Base-by-base conservation (phyloP, 768 basidiomycete species). In the Harrya chromipes region DNA sequence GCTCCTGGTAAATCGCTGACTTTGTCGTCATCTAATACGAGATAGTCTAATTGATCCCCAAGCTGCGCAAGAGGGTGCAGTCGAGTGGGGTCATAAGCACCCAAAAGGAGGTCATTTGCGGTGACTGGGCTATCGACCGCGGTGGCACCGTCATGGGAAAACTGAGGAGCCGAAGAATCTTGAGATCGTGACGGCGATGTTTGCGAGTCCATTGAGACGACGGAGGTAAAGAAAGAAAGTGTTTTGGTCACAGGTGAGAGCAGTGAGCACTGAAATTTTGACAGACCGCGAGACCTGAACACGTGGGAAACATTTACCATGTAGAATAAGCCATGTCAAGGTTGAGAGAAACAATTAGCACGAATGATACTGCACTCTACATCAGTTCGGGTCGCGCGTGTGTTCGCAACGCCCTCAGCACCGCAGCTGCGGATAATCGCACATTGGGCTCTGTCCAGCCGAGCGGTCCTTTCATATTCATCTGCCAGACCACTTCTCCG, bases 21-120 rank as follows among this genome's bases (percentile, higher is more conserved):
- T 77, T 98, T 95, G 74, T 95, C 95, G 70, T 99, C 97, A 56
- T 98, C 95, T 50, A 99, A 80, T 59, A 90, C 79, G 46, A 99
- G 75, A 73, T 97, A 97, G 72, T 99, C 97, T 58, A 99, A 75
- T 76, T 92, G 87, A 69, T 93, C 90, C 55, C 92, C 87, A 53
- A 98, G 75, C 47, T 85, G 85, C 39, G 97, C 94, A 62, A 99
- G 76, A 48, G 97, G 97, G 68, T 99, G 97, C 47, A 99, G 78
- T 72, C 83, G 85, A 44, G 91, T 80, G 46, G 94, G 90, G 75
- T 97, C 94, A 72, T 91, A 94, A 11, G 87, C 81, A 57, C 84
- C 84, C 72, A 83, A 76, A 59, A 97, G 86, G 59, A 97, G 75
- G 76, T 94, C 91, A 49, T 84, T 82, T 40, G 94, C 92, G 45